Conservation (phyloP, 2,329 filamentous ascomycete species). For the Botrytis paeoniae region DNA sequence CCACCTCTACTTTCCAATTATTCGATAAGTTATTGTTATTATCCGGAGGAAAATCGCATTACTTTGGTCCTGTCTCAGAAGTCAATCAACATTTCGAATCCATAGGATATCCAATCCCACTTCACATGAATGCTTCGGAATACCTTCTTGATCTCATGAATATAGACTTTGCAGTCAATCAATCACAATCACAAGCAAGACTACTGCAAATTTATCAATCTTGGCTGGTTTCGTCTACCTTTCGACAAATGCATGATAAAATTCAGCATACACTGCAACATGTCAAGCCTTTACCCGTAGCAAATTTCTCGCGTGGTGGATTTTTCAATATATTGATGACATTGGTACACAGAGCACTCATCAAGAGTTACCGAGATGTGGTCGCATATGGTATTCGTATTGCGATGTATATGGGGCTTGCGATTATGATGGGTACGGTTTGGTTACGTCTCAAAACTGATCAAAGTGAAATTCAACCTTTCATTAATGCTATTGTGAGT, state of each 20-base stretch:
- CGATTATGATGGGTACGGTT: constrained; percentile 85
- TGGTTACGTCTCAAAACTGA: constrained; percentile 69
- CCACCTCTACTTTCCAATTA: constrained; percentile 71
- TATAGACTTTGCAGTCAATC: constrained; percentile 64
- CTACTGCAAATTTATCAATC: constrained; percentile 52
- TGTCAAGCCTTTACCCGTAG: constrained; percentile 20
- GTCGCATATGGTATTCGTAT: constrained; percentile 81
- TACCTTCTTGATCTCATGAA: constrained; percentile 77
- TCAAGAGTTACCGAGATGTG: constrained; percentile 82
- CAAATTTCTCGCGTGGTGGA: constrained; percentile 35
- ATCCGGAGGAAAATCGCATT: constrained; percentile 67
- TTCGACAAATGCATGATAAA: constrained; percentile 36
- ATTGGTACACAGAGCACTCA: constrained; percentile 72
- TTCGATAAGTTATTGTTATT: constrained; percentile 79
- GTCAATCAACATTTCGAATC: constrained; percentile 62
- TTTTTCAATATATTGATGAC: constrained; percentile 51
- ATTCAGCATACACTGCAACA: constrained; percentile 28
- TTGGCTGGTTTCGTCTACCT: constrained; percentile 52
- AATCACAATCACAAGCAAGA: constrained; percentile 45
- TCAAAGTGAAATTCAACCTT: constrained; percentile 74
- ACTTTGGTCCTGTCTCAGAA: constrained; percentile 62
- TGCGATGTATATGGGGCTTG: constrained; percentile 76
- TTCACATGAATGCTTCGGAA: constrained; percentile 76
- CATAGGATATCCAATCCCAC: constrained; percentile 60
- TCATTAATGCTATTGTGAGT: constrained; percentile 72